phyloP scores from a whole-genome alignment of 2,329 filamentous ascomycete genomes.

The Podosphaera xanthii region DNA sequence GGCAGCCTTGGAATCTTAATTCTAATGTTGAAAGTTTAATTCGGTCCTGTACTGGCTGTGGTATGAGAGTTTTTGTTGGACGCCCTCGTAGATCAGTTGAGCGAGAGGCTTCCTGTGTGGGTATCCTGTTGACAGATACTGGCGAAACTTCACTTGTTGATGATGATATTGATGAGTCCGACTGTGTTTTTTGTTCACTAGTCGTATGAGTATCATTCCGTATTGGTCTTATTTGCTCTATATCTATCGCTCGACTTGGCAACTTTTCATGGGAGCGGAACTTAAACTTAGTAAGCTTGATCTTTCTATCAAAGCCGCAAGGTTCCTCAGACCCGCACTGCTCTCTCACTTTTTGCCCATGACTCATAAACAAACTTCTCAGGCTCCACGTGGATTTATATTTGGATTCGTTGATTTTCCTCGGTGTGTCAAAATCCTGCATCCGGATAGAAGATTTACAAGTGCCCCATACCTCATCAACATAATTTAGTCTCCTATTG shows the following conservation, averaged over 20 bases:
- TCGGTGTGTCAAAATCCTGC: not conserved
- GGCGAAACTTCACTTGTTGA: not conserved
- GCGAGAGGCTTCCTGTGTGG: not conserved
- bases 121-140: not conserved
- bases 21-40: too few relatives aligned
- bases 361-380: not conserved
- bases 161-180: not conserved
- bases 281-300: not conserved
- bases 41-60: too few relatives aligned
- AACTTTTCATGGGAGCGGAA: not conserved
- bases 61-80: not conserved
- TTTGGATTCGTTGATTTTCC: not conserved
- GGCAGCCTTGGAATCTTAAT: too few relatives aligned
- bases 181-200: not conserved
- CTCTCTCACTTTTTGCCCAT: not conserved
- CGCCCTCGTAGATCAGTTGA: not conserved
- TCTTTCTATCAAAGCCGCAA: not conserved
- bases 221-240: not conserved
- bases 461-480: not conserved
- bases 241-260: not conserved
- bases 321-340: not conserved
- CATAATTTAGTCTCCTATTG: not conserved
- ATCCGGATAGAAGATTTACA: not conserved
- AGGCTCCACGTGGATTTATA: not conserved
- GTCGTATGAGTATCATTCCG: not conserved